Evolutionary conservation across 257 asterid genomes (phyloP).

Genomic region (Gynochthodes officinalis): DNA sequence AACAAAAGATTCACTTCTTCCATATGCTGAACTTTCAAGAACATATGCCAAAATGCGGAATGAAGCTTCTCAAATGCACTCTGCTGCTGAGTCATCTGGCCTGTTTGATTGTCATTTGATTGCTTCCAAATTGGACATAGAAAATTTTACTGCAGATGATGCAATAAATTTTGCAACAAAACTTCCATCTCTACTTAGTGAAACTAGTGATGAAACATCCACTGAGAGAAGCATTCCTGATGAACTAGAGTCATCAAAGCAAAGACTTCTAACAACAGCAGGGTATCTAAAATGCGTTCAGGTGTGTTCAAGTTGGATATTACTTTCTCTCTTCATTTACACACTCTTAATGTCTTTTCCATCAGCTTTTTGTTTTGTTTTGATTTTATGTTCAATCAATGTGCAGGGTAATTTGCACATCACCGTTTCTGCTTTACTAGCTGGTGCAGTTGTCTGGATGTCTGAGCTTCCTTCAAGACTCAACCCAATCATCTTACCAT

Average conservation of each 20-base stretch:
- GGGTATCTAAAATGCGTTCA: slow-evolving; percentile 96
- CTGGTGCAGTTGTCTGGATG: slow-evolving; percentile 97
- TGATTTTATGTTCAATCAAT: not conserved
- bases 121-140: slow-evolving; percentile 48
- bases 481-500: slow-evolving; percentile 84
- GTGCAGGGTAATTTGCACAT: slow-evolving; percentile 85
- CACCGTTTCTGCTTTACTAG: slow-evolving; percentile 87
- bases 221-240: slow-evolving; percentile 51
- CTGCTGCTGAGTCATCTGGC: slow-evolving; percentile 61
- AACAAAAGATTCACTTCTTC: slow-evolving; percentile 72
- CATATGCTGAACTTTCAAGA: slow-evolving; percentile 93
- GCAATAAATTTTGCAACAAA: slow-evolving; percentile 76
- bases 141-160: slow-evolving; percentile 77
- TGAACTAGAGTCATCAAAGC: slow-evolving; percentile 85
- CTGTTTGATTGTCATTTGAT: slow-evolving; percentile 55
- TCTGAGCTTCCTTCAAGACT: slow-evolving; percentile 87
- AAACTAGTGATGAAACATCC: slow-evolving; percentile 48
- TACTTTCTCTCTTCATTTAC: not conserved
- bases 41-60: slow-evolving; percentile 85
- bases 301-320: slow-evolving; percentile 36
- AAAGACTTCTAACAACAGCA: slow-evolving; percentile 83
- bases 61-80: slow-evolving; percentile 81
- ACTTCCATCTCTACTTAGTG: slow-evolving; percentile 44
- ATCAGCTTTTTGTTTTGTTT: slow-evolving; percentile 9
- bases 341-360: not conserved